These are phyloP conservation scores for Cryphonectria carpinicola DNA, from an alignment of 2,329 filamentous ascomycete genomes.

Conservation along the genomic window DNA sequence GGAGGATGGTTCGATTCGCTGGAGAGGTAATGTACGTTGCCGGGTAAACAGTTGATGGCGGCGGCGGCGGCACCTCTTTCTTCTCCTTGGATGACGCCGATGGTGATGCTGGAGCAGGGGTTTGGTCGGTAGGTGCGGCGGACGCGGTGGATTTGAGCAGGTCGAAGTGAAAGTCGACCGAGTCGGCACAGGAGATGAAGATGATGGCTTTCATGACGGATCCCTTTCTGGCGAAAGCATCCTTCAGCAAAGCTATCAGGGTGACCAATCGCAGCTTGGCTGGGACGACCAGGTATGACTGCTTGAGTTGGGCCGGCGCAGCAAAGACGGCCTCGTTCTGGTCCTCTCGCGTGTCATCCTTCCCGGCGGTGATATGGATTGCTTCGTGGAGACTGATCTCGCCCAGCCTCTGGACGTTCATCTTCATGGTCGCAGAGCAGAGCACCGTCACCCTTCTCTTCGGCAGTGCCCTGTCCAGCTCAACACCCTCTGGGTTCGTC, in stretches of 20 bases:
- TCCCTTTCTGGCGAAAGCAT: constrained; percentile 84
- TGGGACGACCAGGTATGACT: constrained; percentile 84
- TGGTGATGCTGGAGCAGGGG: constrained; percentile 35
- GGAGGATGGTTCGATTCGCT: constrained; percentile 71
- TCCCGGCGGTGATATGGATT: constrained; percentile 76
- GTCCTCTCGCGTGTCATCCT: constrained; percentile 50
- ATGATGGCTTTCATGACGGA: constrained; percentile 96
- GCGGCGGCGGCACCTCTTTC: constrained; percentile 37
- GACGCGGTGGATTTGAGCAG: constrained; percentile 59
- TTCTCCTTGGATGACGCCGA: constrained; percentile 32
- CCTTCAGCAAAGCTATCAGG: constrained; percentile 80
- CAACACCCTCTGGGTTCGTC: constrained; percentile 61
- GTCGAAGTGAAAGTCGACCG: constrained; percentile 95
- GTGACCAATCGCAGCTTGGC: constrained; percentile 91
- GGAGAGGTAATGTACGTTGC: constrained; percentile 74
- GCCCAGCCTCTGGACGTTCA: constrained; percentile 91
- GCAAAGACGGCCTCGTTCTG: constrained; percentile 65
- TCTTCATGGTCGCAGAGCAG: constrained; percentile 97
- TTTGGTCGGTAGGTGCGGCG: constrained; percentile 34
- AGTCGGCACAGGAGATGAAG: constrained; percentile 96
- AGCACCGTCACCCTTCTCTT: constrained; percentile 82
- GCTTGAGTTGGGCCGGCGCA: constrained; percentile 91
- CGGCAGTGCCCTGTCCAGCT: constrained; percentile 67
- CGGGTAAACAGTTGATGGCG: constrained; percentile 57
- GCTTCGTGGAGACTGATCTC: constrained; percentile 96